Base-by-base conservation (phyloP, 2,329 filamentous ascomycete species). In the Calonectria honghensis region DNA sequence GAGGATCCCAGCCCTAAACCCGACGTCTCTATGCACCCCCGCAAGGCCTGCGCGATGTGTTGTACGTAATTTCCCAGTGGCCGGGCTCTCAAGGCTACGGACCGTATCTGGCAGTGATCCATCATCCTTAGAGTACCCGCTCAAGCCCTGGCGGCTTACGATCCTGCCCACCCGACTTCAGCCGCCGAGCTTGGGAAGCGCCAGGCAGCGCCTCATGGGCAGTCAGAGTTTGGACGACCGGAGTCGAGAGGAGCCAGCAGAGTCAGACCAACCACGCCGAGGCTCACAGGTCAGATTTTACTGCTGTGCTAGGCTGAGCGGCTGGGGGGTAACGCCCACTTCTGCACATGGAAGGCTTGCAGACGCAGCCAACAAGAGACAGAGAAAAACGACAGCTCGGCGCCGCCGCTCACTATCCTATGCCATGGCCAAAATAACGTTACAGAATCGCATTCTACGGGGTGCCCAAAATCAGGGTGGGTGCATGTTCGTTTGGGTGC, bases 101-200 rank as follows among this genome's bases (percentile, higher is more conserved):
- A 68, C 67, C 52, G 73, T 64, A 70, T 61, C 32, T 63, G 69
- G 37, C 51, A 63, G 59, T 68, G 57, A 73, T 73, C 71, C 71
- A 57, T 71, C 71, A 45, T 70, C 32, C 61, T 41, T 68, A 59
- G 66, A 66, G 59, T 77, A 75, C 73, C 78, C 79, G 78, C 77
- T 76, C 35, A 57, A 75, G 72, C 72, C 78, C 77, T 78, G 79
- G 73, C 76, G 75, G 79, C 77, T 81, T 79, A 79, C 75, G 77
- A 78, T 78, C 74, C 79, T 78, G 79, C 75, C 75, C 70, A 73
- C 32, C 79, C 65, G 54, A 65, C 39, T 72, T 79, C 79, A 77
- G 79, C 73, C 77, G 74, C 75, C 76, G 78, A 76, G 73, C 77
- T 74, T 76, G 67, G 65, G 74, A 63, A 72, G 70, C 37, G 68